Evolutionary conservation across 2,329 filamentous ascomycete genomes (phyloP).

Genomic region (Phyllosticta paracitricarpa): DNA sequence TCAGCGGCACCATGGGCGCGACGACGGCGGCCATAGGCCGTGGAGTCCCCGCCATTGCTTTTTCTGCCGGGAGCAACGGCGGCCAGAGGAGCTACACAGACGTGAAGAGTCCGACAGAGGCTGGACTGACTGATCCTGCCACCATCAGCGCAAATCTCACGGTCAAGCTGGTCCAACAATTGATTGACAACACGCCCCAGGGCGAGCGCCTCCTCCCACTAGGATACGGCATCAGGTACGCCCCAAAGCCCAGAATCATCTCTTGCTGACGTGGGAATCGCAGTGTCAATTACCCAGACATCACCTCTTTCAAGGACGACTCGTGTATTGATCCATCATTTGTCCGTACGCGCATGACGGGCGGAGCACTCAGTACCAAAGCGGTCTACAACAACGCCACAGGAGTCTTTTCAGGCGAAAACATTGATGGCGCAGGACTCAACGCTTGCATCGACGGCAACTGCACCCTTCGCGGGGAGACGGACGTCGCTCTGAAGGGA

Average conservation of each 20-base stretch:
- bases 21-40: conserved; percentile 42
- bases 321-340: conserved; percentile 34
- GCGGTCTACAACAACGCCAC: conserved; percentile 36
- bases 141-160: conserved; percentile 36
- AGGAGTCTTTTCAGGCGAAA: conserved; percentile 36
- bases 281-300: conserved; percentile 39
- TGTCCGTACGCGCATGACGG: conserved; percentile 40
- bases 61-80: conserved; percentile 33
- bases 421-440: conserved; percentile 41
- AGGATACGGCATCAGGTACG: conserved; percentile 39
- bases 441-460: conserved; percentile 45
- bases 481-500: conserved; percentile 35
- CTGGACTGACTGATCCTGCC: conserved; percentile 30
- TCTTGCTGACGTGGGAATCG: background rate
- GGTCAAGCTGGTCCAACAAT: conserved; percentile 35
- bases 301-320: conserved; percentile 30
- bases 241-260: background rate
- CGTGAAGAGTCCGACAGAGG: conserved; percentile 27
- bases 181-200: conserved; percentile 29
- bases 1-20: conserved; percentile 30
- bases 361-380: conserved; percentile 38
- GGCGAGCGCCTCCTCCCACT: conserved; percentile 32
- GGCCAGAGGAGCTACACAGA: conserved; percentile 34
- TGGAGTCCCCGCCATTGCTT: conserved; percentile 41
- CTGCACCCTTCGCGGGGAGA: conserved; percentile 42